These are phyloP conservation scores for Psilocybe azurescens DNA, from an alignment of 768 basidiomycete species.

Conservation along the genomic window DNA sequence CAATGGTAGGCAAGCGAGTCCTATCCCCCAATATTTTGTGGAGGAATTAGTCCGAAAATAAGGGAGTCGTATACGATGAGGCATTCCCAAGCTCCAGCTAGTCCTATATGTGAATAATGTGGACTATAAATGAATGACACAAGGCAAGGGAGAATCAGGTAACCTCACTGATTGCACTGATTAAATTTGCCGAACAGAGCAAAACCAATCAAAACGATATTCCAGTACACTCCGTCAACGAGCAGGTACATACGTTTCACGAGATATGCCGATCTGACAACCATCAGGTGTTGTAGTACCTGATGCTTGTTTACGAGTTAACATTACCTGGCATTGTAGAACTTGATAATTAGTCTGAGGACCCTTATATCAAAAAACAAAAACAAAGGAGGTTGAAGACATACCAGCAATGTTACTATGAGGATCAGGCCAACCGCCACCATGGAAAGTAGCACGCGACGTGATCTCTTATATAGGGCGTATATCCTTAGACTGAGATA, in stretches of 20 bases:
- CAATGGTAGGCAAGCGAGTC: not conserved
- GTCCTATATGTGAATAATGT: not conserved
- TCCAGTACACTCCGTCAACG: not conserved
- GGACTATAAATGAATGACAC: not conserved
- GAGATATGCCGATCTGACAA: not conserved
- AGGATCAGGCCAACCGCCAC: not conserved
- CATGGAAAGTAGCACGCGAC: not conserved
- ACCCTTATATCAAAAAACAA: no score
- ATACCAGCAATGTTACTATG: not conserved
- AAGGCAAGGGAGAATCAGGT: not conserved
- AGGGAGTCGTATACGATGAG: conserved; percentile 3
- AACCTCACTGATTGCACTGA: not conserved
- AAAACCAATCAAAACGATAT: not conserved
- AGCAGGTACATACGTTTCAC: not conserved
- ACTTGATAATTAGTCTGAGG: no score
- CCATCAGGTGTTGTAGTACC: no score
- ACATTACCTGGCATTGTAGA: not conserved
- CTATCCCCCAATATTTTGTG: not conserved
- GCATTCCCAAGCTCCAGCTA: conserved; percentile 3
- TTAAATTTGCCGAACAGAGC: no score
- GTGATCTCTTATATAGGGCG: not conserved
- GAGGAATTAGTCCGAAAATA: not conserved
- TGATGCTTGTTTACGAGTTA: not conserved
- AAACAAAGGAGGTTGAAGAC: not conserved
- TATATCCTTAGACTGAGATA: not conserved